phyloP scores from a whole-genome alignment of 768 basidiomycete species.

The Russula sp. region DNA sequence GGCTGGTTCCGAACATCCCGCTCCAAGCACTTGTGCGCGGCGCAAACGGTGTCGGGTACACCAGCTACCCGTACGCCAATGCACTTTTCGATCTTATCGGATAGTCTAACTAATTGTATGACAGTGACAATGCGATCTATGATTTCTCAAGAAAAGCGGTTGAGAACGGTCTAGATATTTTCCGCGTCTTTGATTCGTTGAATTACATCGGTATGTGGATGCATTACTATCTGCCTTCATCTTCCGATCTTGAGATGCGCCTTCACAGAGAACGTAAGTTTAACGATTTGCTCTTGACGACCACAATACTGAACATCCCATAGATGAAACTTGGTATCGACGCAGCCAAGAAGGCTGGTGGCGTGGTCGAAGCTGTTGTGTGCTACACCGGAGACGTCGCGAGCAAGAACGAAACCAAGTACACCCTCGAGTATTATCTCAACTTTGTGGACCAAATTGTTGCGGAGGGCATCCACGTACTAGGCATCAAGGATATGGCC shows the following conservation, averaged over 20 bases:
- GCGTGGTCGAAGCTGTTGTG: constrained; percentile 94
- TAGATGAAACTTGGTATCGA: constrained; percentile 98
- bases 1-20: constrained; percentile 97
- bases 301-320: constrained; percentile 4
- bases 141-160: constrained; percentile 99
- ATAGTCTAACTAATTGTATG: constrained; percentile 22
- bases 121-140: constrained; percentile 95
- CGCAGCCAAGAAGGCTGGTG: constrained; percentile 98
- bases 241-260: constrained; percentile 11
- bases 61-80: constrained; percentile 90
- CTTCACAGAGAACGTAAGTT: constrained; percentile 64
- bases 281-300: background rate
- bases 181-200: constrained; percentile 98
- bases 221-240: background rate
- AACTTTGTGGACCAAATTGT: constrained; percentile 94
- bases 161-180: constrained; percentile 99
- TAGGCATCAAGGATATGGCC: constrained; percentile 99
- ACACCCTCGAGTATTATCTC: constrained; percentile 96
- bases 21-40: constrained; percentile 98
- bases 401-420: constrained; percentile 91
- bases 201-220: constrained; percentile 86
- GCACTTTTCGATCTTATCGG: constrained; percentile 43
- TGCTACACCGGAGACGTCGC: constrained; percentile 99
- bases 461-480: constrained; percentile 90
- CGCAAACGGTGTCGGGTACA: constrained; percentile 98